Percentiles rank a stretch among this genome's conserved stretches.
phyloP scores from a whole-genome alignment of 495 filamentous ascomycete species.

The Hypoxylon intermedium region DNA sequence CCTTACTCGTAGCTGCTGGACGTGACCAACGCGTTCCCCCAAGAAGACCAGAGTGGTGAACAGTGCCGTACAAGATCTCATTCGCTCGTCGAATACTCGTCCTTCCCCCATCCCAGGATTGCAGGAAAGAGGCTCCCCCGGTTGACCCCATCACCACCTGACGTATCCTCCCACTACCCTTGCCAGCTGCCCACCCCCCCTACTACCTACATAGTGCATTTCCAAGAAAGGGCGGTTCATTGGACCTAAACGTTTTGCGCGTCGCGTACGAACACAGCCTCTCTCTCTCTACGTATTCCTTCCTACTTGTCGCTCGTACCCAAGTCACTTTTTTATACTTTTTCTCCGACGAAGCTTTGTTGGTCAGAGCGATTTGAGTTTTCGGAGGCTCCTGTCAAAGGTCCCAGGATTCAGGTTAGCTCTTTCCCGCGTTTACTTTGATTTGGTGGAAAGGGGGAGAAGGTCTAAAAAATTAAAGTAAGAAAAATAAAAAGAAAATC shows the following conservation, averaged over 20 bases:
- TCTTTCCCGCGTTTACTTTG: constrained; percentile 23
- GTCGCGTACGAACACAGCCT: constrained; percentile 36
- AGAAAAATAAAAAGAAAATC: constrained; percentile 14
- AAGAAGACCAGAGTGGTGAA: constrained; percentile 29
- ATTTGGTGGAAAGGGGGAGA: too few species aligned
- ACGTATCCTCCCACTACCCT: constrained; percentile 31
- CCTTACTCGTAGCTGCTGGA: too few species aligned
- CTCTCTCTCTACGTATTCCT: constrained; percentile 17
- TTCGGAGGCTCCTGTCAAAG: constrained; percentile 23
- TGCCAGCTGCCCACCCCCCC: constrained; percentile 15
- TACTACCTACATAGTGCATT: constrained; percentile 12
- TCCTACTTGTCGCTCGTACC: background rate
- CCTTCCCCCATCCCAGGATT: constrained; percentile 16
- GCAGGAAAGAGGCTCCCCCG: constrained; percentile 25
- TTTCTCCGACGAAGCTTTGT: constrained; percentile 18
- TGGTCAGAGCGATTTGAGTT: constrained; percentile 9
- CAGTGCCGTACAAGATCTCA: too few species aligned
- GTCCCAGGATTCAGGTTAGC: constrained; percentile 14
- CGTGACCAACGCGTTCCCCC: too few species aligned
- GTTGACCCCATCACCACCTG: constrained; percentile 35
- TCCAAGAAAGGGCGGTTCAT: constrained; percentile 18
- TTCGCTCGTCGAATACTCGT: constrained; percentile 14
- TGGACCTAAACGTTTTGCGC: constrained; percentile 31
- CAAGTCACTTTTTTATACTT: constrained; percentile 7
- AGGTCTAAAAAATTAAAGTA: background rate